Percentiles rank a stretch among this genome's conserved stretches.
Conservation (phyloP, 768 basidiomycete species). For the Lactifluus hygrophoroides region DNA sequence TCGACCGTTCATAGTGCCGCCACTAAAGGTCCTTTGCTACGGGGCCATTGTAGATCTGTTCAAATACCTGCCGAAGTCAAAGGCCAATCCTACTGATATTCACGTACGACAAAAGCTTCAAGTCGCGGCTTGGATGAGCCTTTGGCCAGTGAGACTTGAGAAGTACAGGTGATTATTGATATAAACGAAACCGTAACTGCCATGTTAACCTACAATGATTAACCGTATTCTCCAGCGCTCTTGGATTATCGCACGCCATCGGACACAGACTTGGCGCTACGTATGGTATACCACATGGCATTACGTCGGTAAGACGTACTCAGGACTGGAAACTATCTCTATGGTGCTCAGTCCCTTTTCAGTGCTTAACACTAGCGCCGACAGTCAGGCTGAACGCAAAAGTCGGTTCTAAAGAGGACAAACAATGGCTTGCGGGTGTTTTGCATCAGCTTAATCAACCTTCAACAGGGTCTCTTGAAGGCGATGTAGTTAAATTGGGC, state of each 20-base stretch:
- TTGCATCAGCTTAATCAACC: slow-evolving; percentile 52
- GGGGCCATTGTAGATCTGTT: slow-evolving; percentile 65
- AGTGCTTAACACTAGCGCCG: slow-evolving; percentile 68
- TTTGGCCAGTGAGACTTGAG: slow-evolving; percentile 57
- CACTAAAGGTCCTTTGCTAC: slow-evolving; percentile 56
- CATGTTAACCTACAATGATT: neutral
- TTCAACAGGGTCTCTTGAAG: slow-evolving; percentile 54
- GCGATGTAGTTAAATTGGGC: slow-evolving; percentile 50
- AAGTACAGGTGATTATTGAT: slow-evolving; percentile 37
- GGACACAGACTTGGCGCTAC: slow-evolving; percentile 66
- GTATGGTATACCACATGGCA: slow-evolving; percentile 73
- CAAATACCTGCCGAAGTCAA: slow-evolving; percentile 59
- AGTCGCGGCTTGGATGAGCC: slow-evolving; percentile 72
- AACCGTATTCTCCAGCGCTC: slow-evolving; percentile 32
- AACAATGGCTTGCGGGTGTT: slow-evolving; percentile 46
- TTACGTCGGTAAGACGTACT: slow-evolving; percentile 55
- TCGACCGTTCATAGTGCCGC: slow-evolving; percentile 43
- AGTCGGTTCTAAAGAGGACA: slow-evolving; percentile 50
- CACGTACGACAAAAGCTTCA: slow-evolving; percentile 60
- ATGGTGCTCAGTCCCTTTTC: neutral
- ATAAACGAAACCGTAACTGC: neutral
- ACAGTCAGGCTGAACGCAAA: slow-evolving; percentile 53
- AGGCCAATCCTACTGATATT: slow-evolving; percentile 47
- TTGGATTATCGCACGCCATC: slow-evolving; percentile 71
- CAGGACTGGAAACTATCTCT: neutral